Percentiles rank a stretch among this genome's conserved stretches.
phyloP scores from a whole-genome alignment of 2,329 filamentous ascomycete genomes.

The Teratosphaeriaceae sp. region DNA sequence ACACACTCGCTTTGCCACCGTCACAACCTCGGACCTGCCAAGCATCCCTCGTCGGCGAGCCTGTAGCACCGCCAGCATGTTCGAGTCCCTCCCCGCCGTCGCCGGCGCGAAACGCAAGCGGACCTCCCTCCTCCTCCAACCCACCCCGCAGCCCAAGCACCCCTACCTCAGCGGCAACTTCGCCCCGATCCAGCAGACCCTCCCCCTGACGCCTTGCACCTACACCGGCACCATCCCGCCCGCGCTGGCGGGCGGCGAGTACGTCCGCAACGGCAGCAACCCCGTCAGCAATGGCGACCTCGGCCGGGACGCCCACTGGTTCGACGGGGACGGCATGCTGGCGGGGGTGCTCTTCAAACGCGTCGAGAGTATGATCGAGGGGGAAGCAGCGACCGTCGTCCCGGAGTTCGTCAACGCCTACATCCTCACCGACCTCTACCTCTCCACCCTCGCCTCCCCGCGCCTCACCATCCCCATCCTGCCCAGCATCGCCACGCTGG shows the following conservation, averaged over 20 bases:
- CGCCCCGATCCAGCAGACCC: constrained; percentile 54
- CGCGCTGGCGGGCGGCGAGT: constrained; percentile 63
- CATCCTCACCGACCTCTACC: constrained; percentile 59
- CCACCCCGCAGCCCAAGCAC: constrained; percentile 31
- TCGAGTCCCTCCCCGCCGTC: constrained; percentile 8
- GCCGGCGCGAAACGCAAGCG: constrained; percentile 28
- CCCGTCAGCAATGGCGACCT: constrained; percentile 56
- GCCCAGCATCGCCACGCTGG: constrained; percentile 60
- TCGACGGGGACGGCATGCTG: constrained; percentile 70
- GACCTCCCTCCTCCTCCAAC: constrained; percentile 19
- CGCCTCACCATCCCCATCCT: constrained; percentile 51
- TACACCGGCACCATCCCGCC: constrained; percentile 54
- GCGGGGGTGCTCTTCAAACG: constrained; percentile 61
- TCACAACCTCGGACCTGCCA: too few species aligned
- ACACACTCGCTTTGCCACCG: neutral
- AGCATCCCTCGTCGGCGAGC: too few species aligned
- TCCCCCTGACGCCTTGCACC: constrained; percentile 50
- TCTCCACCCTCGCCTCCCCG: constrained; percentile 45
- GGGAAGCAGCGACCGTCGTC: constrained; percentile 39
- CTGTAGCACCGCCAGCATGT: constrained; percentile 3
- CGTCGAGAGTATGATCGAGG: constrained; percentile 34
- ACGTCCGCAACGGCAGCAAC: constrained; percentile 66
- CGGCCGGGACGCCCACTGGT: constrained; percentile 62
- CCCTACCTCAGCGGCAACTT: constrained; percentile 60
- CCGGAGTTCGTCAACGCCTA: constrained; percentile 66